Evolutionary conservation across 73 alveolate genomes (phyloP), one percentile per base, ranked within the genome.

Genomic region (Paramecium sonneborni): DNA sequence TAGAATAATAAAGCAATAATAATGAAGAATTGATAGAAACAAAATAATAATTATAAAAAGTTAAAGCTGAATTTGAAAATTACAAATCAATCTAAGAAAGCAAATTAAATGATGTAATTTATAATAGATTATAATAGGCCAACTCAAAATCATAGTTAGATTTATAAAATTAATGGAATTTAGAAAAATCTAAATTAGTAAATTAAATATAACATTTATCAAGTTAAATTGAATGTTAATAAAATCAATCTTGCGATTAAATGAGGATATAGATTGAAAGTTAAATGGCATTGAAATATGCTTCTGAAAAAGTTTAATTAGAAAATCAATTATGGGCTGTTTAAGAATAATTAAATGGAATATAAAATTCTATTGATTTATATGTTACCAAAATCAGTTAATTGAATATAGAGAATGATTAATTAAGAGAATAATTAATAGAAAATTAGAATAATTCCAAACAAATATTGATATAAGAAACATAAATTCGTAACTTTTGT

Each of bases 221-320:
- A 62, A 62, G 48, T 62, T 32, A 62, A 30, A 20, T 62, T 0
- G 39, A 62, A 24, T 15, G 14, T 11, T 32, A 62, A 30, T 62
- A 62, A 62, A 32, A 62, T 62, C 20, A 62, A 62, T 7, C 84
- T 8, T 62, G 7, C 12, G 84, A 62, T 62, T 62, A 62, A 26
- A 11, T 62, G 24, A 62, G 84, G 24, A 62, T 62, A 30, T 12
- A 62, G 20, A 62, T 62, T 30, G 84, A 62, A 26, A 62, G 84
- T 62, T 62, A 62, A 62, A 26, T 62, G 84, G 84, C 84, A 26
- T 26, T 62, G 26, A 62, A 62, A 62, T 62, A 62, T 30, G 84
- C 84, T 7, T 3, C 84, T 24, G 84, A 62, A 62, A 62, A 62
- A 62, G 84, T 62, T 1, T 62, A 32, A 30, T 32, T 62, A 30